Percentiles rank a stretch among this genome's conserved stretches.
These are phyloP conservation scores for Leonotis leonurus DNA, from an alignment of 257 asterid species.

Conservation along the genomic window DNA sequence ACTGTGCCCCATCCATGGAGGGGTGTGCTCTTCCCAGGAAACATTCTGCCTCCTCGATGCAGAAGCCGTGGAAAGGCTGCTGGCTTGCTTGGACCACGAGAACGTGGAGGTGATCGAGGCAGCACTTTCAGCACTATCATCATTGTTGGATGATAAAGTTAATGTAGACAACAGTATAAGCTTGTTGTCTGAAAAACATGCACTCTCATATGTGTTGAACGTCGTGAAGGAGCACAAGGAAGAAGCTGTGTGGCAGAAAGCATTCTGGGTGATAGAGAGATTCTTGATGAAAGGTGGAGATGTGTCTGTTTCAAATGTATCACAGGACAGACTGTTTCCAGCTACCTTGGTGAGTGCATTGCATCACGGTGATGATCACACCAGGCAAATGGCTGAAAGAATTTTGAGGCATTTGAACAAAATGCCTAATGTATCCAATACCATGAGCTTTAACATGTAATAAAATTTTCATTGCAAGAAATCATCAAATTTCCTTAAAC, in stretches of 20 bases:
- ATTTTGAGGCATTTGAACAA: constrained; percentile 63
- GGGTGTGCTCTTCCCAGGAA: constrained; percentile 63
- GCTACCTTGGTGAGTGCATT: constrained; percentile 51
- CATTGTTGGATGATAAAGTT: constrained; percentile 65
- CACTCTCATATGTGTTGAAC: constrained; percentile 40
- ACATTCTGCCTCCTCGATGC: constrained; percentile 72
- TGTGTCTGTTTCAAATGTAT: constrained; percentile 40
- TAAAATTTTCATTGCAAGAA: background rate
- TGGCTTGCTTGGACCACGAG: constrained; percentile 58
- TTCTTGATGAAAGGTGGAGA: constrained; percentile 62
- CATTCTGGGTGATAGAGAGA: constrained; percentile 73
- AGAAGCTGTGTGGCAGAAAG: constrained; percentile 45
- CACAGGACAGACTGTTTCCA: constrained; percentile 54
- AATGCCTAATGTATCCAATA: constrained; percentile 41
- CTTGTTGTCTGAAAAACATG: constrained; percentile 43
- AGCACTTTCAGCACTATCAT: constrained; percentile 61
- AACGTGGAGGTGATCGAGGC: constrained; percentile 65
- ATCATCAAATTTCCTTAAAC: background rate
- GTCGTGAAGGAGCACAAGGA: constrained; percentile 63
- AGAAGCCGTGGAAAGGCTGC: constrained; percentile 55
- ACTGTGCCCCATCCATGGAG: constrained; percentile 63
- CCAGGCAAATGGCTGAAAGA: constrained; percentile 65
- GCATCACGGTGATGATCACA: constrained; percentile 60
- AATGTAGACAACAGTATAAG: constrained; percentile 49
- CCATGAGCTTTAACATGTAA: constrained; percentile 37